Evolutionary conservation across 352 stramenopile genomes (phyloP).

Genomic region (Phytophthora europaea): DNA sequence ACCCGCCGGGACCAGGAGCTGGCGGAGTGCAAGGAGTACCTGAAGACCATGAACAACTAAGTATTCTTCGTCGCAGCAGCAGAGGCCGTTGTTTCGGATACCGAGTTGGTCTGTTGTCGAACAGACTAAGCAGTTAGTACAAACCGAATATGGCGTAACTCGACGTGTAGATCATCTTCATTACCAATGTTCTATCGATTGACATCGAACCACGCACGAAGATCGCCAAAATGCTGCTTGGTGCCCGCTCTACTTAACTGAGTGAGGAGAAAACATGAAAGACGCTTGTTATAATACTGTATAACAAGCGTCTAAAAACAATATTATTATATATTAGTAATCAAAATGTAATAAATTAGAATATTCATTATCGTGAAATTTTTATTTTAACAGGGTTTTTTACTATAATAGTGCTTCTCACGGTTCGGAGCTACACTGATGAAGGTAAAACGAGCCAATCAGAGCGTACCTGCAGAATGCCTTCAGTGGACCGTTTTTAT

Average conservation of each 20-base stretch:
- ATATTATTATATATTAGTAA: too few species aligned
- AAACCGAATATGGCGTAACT: slow-evolving; percentile 31
- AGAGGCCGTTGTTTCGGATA: slow-evolving; percentile 28
- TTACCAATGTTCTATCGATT: not conserved
- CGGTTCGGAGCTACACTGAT: too few species aligned
- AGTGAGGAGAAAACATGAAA: too few species aligned
- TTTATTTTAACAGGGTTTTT: too few species aligned
- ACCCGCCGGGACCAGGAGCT: slow-evolving; percentile 77
- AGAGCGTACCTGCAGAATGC: too few species aligned
- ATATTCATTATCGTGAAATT: too few species aligned
- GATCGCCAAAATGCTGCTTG: slow-evolving; percentile 3
- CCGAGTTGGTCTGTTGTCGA: slow-evolving; percentile 16
- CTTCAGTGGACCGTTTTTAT: too few species aligned
- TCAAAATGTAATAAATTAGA: too few species aligned
- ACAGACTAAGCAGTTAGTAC: slow-evolving; percentile 27
- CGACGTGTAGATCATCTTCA: slow-evolving; percentile 21
- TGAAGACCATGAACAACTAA: slow-evolving; percentile 92
- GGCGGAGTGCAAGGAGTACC: slow-evolving; percentile 79
- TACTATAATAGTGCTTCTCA: too few species aligned
- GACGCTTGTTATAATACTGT: too few species aligned
- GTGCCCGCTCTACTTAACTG: not conserved
- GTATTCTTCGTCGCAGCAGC: slow-evolving; percentile 21
- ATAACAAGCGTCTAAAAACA: too few species aligned
- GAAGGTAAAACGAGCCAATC: too few species aligned
- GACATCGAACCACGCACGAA: not conserved